A percentile compares a stretch with the other conserved stretches of the same genome.
phyloP scores from a whole-genome alignment of 1,284 basidiomycete genomes.

The Malassezia globosa region DNA sequence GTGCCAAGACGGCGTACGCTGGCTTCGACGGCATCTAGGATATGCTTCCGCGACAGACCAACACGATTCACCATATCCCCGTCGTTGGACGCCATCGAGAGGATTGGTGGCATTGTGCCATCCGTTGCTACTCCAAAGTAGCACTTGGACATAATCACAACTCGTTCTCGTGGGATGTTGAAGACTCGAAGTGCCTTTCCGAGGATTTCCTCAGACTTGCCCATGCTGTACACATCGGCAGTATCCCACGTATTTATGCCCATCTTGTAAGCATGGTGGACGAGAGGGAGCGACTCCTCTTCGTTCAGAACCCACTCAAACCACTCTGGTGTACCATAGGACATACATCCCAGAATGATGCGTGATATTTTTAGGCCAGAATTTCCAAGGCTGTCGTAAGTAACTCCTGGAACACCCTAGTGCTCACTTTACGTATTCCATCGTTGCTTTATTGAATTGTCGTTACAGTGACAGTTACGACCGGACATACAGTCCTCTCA shows the following conservation, averaged over 20 bases:
- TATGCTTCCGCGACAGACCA: constrained; percentile 66
- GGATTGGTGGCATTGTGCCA: constrained; percentile 17
- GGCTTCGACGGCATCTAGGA: constrained; percentile 65
- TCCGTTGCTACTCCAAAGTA: constrained; percentile 50
- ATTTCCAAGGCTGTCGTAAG: constrained; percentile 3
- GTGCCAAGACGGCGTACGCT: constrained; percentile 61
- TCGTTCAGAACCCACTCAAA: constrained; percentile 54
- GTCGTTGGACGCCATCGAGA: constrained; percentile 13
- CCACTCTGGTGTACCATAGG: constrained; percentile 50
- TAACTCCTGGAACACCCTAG: neutral
- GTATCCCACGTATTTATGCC: constrained; percentile 63
- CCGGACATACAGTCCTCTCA: neutral
- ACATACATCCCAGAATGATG: constrained; percentile 53
- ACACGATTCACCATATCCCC: constrained; percentile 50
- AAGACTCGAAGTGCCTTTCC: constrained; percentile 67
- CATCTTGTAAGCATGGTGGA: constrained; percentile 19
- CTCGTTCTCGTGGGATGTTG: constrained; percentile 59
- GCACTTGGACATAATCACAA: constrained; percentile 61
- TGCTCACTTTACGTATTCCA: constrained; percentile 15
- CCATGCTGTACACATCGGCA: constrained; percentile 60
- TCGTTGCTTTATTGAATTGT: neutral
- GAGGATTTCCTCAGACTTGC: constrained; percentile 62
- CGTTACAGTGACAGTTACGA: neutral
- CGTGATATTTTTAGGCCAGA: constrained; percentile 46
- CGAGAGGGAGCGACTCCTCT: constrained; percentile 48